Percentiles rank a stretch among this genome's conserved stretches.
phyloP scores from a whole-genome alignment of 345 rosid genomes.

The Barbarea vulgaris region DNA sequence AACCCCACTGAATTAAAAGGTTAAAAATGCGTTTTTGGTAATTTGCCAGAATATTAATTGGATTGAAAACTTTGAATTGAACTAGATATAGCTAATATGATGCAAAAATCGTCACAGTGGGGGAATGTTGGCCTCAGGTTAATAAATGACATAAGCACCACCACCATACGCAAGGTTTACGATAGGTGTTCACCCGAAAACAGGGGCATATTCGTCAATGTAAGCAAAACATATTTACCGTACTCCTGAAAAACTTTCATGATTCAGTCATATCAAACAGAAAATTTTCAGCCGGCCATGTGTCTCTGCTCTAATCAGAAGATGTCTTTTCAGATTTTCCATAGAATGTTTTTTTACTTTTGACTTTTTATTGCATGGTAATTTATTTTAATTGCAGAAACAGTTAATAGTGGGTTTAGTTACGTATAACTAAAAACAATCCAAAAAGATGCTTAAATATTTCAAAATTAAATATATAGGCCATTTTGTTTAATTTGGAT shows the following conservation, averaged over 20 bases:
- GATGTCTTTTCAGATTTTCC: constrained; percentile 37
- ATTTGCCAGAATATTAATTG: constrained; percentile 20
- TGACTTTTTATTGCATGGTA: constrained; percentile 12
- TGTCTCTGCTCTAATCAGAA: constrained; percentile 39
- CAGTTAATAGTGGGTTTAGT: neutral
- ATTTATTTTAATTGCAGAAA: constrained; percentile 1
- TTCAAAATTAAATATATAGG: neutral
- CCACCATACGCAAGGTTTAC: neutral
- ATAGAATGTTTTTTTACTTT: constrained; percentile 36
- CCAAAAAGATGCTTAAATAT: neutral
- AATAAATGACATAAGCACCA: constrained; percentile 30
- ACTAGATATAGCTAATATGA: too few relatives aligned
- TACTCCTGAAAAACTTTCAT: constrained; percentile 41
- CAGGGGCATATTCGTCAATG: constrained; percentile 10
- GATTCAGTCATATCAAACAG: constrained; percentile 36
- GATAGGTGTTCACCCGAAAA: neutral
- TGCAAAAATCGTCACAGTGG: constrained; percentile 20
- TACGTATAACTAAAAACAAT: neutral
- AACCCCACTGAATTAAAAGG: constrained; percentile 5
- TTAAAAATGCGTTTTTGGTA: constrained; percentile 6
- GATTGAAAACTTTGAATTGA: constrained; percentile 29
- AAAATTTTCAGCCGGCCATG: constrained; percentile 32
- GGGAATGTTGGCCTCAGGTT: constrained; percentile 12
- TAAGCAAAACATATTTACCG: constrained; percentile 37
- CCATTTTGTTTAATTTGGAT: neutral